Percentiles rank a stretch among this genome's conserved stretches.
These are phyloP conservation scores for Cryphonectria japonica DNA, from an alignment of 2,329 filamentous ascomycete genomes.

Conservation along the genomic window DNA sequence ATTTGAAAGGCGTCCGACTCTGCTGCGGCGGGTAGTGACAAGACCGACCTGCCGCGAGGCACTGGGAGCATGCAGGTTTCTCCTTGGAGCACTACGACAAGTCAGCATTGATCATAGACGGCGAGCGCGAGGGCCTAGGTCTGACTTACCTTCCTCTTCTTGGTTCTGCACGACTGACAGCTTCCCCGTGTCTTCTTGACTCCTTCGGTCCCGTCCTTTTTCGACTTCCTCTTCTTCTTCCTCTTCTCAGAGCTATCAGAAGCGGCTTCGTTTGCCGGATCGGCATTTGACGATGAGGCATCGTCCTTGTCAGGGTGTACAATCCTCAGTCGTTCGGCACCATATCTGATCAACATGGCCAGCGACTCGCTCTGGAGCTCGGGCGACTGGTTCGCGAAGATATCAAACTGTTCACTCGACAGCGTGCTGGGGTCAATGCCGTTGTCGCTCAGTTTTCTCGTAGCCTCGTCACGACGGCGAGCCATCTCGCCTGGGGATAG, in stretches of 20 bases:
- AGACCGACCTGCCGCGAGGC: slow-evolving; percentile 26
- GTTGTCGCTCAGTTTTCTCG: slow-evolving; percentile 49
- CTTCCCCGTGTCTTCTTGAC: slow-evolving; percentile 39
- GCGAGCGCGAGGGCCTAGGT: not conserved
- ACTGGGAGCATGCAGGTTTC: slow-evolving; percentile 40
- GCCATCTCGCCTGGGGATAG: slow-evolving; percentile 52
- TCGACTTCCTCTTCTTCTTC: slow-evolving; percentile 35
- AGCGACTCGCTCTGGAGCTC: slow-evolving; percentile 59
- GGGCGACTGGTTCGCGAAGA: slow-evolving; percentile 63
- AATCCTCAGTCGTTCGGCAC: slow-evolving; percentile 60
- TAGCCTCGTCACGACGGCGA: slow-evolving; percentile 54
- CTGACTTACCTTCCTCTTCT: slow-evolving; percentile 36
- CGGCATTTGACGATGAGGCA: slow-evolving; percentile 31
- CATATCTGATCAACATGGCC: slow-evolving; percentile 59
- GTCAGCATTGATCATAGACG: not conserved
- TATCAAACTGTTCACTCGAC: slow-evolving; percentile 59
- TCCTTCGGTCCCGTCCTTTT: slow-evolving; percentile 35
- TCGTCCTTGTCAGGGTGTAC: slow-evolving; percentile 53
- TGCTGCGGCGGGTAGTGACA: slow-evolving; percentile 29
- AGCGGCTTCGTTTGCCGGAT: slow-evolving; percentile 19
- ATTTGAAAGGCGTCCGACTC: slow-evolving; percentile 12
- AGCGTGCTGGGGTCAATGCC: slow-evolving; percentile 57
- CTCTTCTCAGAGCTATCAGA: slow-evolving; percentile 36
- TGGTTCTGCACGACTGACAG: slow-evolving; percentile 40
- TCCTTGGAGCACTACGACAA: slow-evolving; percentile 38